These are phyloP conservation scores for Prunus davidiana DNA, from an alignment of 306 rosid species.

Conservation along the genomic window DNA sequence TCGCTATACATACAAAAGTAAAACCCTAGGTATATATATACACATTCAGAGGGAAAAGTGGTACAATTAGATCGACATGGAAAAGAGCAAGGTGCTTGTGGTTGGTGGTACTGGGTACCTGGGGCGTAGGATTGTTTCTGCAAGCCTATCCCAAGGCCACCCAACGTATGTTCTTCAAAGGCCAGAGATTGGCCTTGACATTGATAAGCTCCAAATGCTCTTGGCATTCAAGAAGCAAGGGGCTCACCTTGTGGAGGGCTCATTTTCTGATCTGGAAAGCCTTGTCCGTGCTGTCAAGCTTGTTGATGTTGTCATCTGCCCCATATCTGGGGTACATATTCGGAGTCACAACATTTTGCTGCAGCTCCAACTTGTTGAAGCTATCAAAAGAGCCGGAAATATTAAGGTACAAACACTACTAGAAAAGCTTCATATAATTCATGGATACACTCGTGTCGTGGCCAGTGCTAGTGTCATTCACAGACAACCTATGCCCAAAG, in stretches of 20 bases:
- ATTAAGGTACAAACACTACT: neutral
- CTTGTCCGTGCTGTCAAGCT: constrained; percentile 15
- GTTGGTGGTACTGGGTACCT: constrained; percentile 24
- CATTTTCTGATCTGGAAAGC: constrained; percentile 11
- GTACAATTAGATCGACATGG: neutral
- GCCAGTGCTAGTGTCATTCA: too few relatives aligned
- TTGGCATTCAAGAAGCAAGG: neutral
- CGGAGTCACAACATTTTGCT: neutral
- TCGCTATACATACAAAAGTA: too few relatives aligned
- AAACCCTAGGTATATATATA: too few relatives aligned
- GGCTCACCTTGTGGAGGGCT: neutral
- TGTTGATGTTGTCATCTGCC: constrained; percentile 21
- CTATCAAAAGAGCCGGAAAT: constrained; percentile 31
- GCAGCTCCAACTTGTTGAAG: constrained; percentile 15
- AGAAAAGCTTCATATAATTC: too few relatives aligned
- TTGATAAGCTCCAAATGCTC: neutral
- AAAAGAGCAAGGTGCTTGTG: constrained; percentile 23
- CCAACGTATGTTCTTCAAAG: constrained; percentile 23
- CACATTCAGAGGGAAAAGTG: too few relatives aligned
- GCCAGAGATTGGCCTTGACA: constrained; percentile 7
- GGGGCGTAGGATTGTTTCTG: constrained; percentile 15
- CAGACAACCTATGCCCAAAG: too few relatives aligned
- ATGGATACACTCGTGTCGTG: too few relatives aligned
- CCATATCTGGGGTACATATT: neutral
- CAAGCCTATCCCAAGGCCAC: constrained; percentile 11